Evolutionary conservation across 176 grass and related monocot genomes (phyloP), one percentile per base, ranked within the genome.

Genomic region (Thalia dealbata): DNA sequence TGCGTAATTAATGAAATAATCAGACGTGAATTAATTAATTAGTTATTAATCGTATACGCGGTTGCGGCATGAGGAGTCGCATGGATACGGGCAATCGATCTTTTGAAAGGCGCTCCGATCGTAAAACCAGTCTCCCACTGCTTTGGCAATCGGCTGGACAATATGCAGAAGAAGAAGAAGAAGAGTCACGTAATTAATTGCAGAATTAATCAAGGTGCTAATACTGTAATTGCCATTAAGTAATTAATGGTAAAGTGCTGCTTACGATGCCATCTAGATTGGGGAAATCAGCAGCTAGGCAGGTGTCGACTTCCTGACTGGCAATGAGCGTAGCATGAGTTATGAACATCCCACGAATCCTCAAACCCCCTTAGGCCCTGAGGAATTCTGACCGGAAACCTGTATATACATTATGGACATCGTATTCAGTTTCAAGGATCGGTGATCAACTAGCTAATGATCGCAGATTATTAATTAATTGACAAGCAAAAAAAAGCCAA

Each of bases 251-350:
- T n/a, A n/a, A n/a, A n/a, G 32, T 1, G 8, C 6, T 38, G 30
- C 82, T 80, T 87, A 90, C 91, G 35, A 73, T 95, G 42, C 67
- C 81, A 61, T 78, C 79, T 56, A 95, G 84, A 52, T 18, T 27
- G 10, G 91, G 91, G 41, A 87, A 87, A 25, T 78, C 50, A 10
- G 76, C 73, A 46, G 79, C 30, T 58, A 87, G 41, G 87, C 91
- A 95, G 25, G 58, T 60, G 28, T 87, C 84, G 86, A 2, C 23
- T 69, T 78, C 82, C 82, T 7, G 87, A 83, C 28, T 95, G 91
- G 76, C 91, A 90, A 25, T 95, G 91, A 25, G 81, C 82, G 42
- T 66, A 95, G 60, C 91, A 95, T 0, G 91, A 95, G 75, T 95
- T 75, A 95, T 85, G 74, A 90, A 95, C 84, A 90, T 24, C 41